Evolutionary conservation across 768 basidiomycete species (phyloP), one percentile per base, ranked within the genome.

Genomic region (Phlebiopsis flavidoalba): DNA sequence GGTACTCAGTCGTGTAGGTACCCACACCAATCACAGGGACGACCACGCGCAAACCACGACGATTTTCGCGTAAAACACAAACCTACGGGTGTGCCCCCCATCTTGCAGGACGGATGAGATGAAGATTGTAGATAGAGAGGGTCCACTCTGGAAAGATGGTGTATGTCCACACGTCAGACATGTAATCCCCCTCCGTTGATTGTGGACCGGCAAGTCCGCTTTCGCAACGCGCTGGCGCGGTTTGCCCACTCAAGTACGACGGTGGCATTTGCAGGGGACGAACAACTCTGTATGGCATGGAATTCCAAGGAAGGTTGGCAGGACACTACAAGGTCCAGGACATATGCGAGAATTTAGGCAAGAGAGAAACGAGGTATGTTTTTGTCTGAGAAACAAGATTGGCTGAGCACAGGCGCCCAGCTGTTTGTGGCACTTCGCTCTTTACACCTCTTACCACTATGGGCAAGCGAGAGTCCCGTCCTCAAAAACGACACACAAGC

Each of bases 41-140:
- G 7, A 81, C 86, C 21, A 87, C 54, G n/a, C 14, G 77, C 69
- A 12, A 86, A 82, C 1, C n/a, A n/a, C n/a, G n/a, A 87, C 77
- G 35, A 85, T 62, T 62, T n/a, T n/a, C n/a, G 78, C 85, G 73
- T 98, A 98, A 45, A 88, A 65, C 64, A 82, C 77, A 75, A 96
- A 98, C 70, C 98, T n/a, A n/a, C 97, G 10, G 76, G 71, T 0
- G 91, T 89, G n/a, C n/a, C 47, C 72, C 76, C 96, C 95, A 98
- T 74, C 91, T 76, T 22, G 89, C 66, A 2, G 78, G 76, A 2
- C n/a, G 76, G 72, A 22, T 67, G 67, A 5, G 52, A 63, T 36
- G 63, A 62, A 24, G 65, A 58, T 54, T 71, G 71, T 19, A 66
- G 60, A 60, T 65, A n/a, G 57, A 11, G 70, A 70, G 59, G 61